These are phyloP conservation scores for Basipetospora chlamydospora DNA, from an alignment of 2,329 filamentous ascomycete genomes.

Conservation along the genomic window DNA sequence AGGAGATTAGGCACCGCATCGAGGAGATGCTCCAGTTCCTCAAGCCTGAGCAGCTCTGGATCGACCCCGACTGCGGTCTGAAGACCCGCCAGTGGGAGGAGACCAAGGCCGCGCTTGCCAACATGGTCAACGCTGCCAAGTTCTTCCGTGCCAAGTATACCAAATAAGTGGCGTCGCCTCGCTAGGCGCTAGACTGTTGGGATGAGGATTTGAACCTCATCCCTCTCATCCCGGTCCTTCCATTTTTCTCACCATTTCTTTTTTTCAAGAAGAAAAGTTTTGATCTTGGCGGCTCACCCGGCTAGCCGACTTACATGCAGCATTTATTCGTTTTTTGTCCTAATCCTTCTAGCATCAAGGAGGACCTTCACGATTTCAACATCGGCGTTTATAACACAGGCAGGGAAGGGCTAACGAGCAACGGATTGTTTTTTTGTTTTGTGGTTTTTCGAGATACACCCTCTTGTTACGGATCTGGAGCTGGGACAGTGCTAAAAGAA, in stretches of 20 bases:
- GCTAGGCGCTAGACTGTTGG: too few species aligned
- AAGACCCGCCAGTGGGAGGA: constrained; percentile 99
- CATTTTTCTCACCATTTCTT: constrained; percentile 6
- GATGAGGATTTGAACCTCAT: background rate
- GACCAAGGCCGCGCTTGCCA: constrained; percentile 88
- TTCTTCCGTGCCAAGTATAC: constrained; percentile 82
- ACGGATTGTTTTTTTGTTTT: constrained; percentile 6
- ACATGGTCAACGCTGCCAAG: constrained; percentile 98
- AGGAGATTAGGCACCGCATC: constrained; percentile 97
- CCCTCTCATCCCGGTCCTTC: constrained; percentile 4
- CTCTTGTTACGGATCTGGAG: constrained; percentile 8
- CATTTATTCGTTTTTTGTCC: constrained; percentile 13
- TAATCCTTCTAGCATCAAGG: background rate
- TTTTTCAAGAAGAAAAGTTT: constrained; percentile 11
- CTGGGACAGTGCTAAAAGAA: constrained; percentile 10
- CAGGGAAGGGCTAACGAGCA: constrained; percentile 3
- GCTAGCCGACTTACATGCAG: too few species aligned
- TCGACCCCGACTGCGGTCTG: constrained; percentile 97
- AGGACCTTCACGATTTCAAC: constrained; percentile 36
- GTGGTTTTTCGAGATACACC: constrained; percentile 6
- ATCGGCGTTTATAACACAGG: constrained; percentile 32
- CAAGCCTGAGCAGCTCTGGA: constrained; percentile 97
- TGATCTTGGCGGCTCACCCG: too few species aligned
- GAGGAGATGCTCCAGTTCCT: constrained; percentile 97
- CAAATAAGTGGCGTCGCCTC: constrained; percentile 31